These are phyloP conservation scores for Erodium moschatum DNA, from an alignment of 441 rosid genomes.

Conservation along the genomic window DNA sequence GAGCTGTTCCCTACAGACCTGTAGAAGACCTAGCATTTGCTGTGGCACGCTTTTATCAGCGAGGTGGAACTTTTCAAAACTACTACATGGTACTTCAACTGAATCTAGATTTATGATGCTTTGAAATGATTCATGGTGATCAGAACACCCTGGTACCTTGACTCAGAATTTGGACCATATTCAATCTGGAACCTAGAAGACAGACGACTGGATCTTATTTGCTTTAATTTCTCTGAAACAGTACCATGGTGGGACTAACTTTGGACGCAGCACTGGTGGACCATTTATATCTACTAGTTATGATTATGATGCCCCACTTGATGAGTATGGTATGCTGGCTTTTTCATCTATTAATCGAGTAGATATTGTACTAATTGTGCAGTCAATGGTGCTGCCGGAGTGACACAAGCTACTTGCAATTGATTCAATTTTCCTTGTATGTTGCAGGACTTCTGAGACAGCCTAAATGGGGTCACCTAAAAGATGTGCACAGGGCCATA, in stretches of 20 bases:
- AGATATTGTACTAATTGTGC: slow-evolving; percentile 5
- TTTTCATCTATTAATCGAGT: not conserved
- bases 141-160: not conserved
- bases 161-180: not conserved
- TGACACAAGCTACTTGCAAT: not conserved
- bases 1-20: slow-evolving; percentile 52
- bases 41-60: slow-evolving; percentile 63
- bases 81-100: slow-evolving; percentile 53
- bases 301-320: slow-evolving; percentile 78
- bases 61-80: slow-evolving; percentile 74
- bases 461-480: slow-evolving; percentile 70
- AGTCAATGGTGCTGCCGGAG: slow-evolving; percentile 9
- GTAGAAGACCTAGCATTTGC: slow-evolving; percentile 64
- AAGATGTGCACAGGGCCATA: slow-evolving; percentile 59
- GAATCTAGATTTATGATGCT: slow-evolving; percentile 1
- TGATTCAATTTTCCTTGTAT: slow-evolving; percentile 12
- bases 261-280: slow-evolving; percentile 61
- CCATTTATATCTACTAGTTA: slow-evolving; percentile 71
- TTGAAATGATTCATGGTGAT: not conserved
- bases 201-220: slow-evolving; percentile 15
- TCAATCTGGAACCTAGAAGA: slow-evolving; percentile 5
- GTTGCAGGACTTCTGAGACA: slow-evolving; percentile 51
- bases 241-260: slow-evolving; percentile 81
- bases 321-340: slow-evolving; percentile 55
- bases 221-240: slow-evolving; percentile 24